phyloP scores from a whole-genome alignment of 805 yeast species.

The Cyberlindnera subsufficiens region DNA sequence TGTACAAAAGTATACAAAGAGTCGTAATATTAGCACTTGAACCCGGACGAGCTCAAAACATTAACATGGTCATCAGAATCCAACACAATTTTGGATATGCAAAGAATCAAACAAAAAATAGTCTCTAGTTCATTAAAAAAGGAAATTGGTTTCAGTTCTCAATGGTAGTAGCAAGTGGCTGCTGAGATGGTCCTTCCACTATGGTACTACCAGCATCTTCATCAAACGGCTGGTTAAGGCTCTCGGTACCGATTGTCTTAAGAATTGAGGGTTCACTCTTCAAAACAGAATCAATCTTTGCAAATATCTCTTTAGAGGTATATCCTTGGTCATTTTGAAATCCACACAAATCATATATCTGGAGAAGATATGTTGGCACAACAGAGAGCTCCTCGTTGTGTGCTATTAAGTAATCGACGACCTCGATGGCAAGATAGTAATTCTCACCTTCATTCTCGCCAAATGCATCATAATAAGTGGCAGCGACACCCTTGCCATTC shows the following conservation, averaged over 20 bases:
- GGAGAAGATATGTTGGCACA: slow-evolving; percentile 56
- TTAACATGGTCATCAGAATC: not conserved
- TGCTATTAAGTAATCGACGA: slow-evolving; percentile 76
- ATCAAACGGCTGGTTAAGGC: slow-evolving; percentile 3
- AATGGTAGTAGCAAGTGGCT: slow-evolving; percentile 9
- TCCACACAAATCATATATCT: slow-evolving; percentile 18
- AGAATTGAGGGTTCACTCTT: slow-evolving; percentile 21
- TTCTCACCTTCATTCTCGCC: slow-evolving; percentile 52
- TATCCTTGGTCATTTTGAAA: slow-evolving; percentile 17
- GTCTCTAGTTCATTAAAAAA: not conserved
- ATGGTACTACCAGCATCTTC: slow-evolving; percentile 9
- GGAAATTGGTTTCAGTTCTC: not conserved
- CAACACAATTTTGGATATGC: not conserved
- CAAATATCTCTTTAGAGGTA: slow-evolving; percentile 34
- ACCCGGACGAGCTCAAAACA: not conserved
- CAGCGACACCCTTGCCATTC: slow-evolving; percentile 20
- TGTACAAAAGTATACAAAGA: no score
- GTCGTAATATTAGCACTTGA: no score
- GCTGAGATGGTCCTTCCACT: slow-evolving; percentile 8
- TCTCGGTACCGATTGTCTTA: slow-evolving; percentile 12
- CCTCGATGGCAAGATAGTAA: slow-evolving; percentile 87
- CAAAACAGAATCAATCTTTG: slow-evolving; percentile 26
- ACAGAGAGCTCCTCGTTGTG: slow-evolving; percentile 72
- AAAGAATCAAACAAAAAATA: not conserved
- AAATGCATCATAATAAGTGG: slow-evolving; percentile 31